A percentile compares a stretch with the other conserved stretches of the same genome.
phyloP scores from a whole-genome alignment of 257 asterid genomes.

The Gardenia jasminoides region DNA sequence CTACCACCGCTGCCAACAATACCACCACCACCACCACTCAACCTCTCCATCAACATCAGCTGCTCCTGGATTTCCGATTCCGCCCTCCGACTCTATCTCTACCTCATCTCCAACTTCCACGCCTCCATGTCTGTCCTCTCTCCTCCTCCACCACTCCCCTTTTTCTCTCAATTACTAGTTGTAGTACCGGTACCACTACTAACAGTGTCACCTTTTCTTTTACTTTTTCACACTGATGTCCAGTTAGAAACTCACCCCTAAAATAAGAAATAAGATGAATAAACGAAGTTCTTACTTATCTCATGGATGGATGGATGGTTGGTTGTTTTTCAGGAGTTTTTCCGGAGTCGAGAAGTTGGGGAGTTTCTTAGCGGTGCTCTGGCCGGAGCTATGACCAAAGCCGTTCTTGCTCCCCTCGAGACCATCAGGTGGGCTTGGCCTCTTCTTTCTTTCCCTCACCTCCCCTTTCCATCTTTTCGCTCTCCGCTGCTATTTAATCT shows the following conservation, averaged over 20 bases:
- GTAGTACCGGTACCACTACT: too few species aligned
- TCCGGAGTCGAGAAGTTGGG: constrained; percentile 65
- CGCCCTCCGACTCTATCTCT: neutral
- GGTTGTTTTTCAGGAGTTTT: constrained; percentile 44
- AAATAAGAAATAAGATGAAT: too few species aligned
- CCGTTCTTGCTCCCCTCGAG: constrained; percentile 94
- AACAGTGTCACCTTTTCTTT: too few species aligned
- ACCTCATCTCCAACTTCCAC: neutral
- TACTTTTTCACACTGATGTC: too few species aligned
- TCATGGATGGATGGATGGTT: too few species aligned
- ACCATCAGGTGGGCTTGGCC: constrained; percentile 67
- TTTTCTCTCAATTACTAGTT: too few species aligned
- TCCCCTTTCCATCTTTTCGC: neutral
- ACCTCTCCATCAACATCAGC: neutral
- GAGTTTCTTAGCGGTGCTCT: constrained; percentile 95
- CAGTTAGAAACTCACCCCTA: too few species aligned
- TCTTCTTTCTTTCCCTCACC: neutral
- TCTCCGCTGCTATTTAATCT: neutral
- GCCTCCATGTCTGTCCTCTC: too few species aligned
- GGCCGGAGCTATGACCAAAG: constrained; percentile 98
- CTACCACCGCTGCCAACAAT: neutral
- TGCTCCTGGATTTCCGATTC: neutral
- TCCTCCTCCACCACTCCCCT: too few species aligned
- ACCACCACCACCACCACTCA: neutral
- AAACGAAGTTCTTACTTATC: too few species aligned